phyloP scores from a whole-genome alignment of 164 flowering plant species.

The Aristolochia fimbriata region DNA sequence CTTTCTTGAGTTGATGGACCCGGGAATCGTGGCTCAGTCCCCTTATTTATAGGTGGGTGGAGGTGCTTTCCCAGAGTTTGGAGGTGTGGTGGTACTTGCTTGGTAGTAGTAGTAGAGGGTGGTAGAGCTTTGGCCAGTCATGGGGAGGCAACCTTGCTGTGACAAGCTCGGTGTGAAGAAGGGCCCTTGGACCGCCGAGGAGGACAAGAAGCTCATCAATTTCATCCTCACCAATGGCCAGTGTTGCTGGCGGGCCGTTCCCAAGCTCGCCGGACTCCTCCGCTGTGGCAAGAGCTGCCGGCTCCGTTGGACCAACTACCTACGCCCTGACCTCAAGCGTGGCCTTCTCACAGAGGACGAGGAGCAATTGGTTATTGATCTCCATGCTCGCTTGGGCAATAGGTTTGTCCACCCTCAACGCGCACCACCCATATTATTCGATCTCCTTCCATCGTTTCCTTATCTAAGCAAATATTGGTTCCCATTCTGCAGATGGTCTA shows the following conservation, averaged over 20 bases:
- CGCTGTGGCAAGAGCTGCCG: conserved; percentile 94
- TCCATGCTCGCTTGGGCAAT: conserved; percentile 85
- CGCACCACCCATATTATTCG: neutral
- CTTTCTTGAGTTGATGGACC: conserved; percentile 45
- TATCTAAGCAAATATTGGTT: neutral
- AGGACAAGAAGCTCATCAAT: conserved; percentile 82
- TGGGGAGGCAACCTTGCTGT: conserved; percentile 95
- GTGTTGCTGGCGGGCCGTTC: conserved; percentile 91
- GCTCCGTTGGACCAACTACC: conserved; percentile 90
- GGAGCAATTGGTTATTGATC: conserved; percentile 77
- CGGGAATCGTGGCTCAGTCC: conserved; percentile 7
- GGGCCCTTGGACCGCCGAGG: conserved; percentile 97
- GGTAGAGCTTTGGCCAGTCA: conserved; percentile 10
- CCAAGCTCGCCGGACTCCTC: conserved; percentile 82
- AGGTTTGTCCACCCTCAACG: conserved; percentile 27
- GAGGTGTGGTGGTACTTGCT: conserved; percentile 9
- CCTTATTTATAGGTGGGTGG: conserved; percentile 41
- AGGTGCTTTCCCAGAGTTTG: conserved; percentile 23
- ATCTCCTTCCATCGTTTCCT: neutral
- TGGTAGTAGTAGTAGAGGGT: neutral
- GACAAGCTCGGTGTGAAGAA: conserved; percentile 91
- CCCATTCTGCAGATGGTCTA: conserved; percentile 54
- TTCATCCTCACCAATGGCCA: conserved; percentile 84
- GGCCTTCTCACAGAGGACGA: conserved; percentile 76
- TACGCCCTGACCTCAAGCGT: conserved; percentile 80